These are phyloP conservation scores for Flaveria floridana DNA, from an alignment of 140 eudicot genomes.

Conservation along the genomic window DNA sequence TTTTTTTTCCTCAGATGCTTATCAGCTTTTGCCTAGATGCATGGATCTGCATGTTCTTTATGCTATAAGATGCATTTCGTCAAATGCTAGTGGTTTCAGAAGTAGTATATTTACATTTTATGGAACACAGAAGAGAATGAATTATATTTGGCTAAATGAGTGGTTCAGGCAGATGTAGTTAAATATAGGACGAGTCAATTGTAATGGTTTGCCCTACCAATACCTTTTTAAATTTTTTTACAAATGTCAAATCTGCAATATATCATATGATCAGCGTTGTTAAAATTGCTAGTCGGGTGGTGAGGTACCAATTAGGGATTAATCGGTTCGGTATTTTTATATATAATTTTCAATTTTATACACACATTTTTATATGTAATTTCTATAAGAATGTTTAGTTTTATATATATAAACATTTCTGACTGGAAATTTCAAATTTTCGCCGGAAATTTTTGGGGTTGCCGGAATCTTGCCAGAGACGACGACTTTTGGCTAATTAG, in stretches of 20 bases:
- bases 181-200: background rate
- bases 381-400: no score
- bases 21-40: background rate
- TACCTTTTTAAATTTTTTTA: background rate
- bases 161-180: background rate
- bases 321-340: no score
- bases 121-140: background rate
- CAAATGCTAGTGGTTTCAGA: background rate
- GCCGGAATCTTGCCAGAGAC: no score
- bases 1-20: background rate
- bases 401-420: no score
- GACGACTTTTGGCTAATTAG: no score
- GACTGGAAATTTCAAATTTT: no score
- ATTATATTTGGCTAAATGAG: background rate
- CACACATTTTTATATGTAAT: no score
- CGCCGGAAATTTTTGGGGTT: no score
- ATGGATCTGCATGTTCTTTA: background rate
- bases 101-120: background rate
- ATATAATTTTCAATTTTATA: no score
- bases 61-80: constrained; percentile 2
- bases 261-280: background rate
- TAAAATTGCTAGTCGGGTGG: no score
- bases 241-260: background rate
- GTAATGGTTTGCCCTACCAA: background rate
- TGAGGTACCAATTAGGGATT: no score